Evolutionary conservation across 176 grass and related monocot species (phyloP).

Genomic region (Poa pratensis): DNA sequence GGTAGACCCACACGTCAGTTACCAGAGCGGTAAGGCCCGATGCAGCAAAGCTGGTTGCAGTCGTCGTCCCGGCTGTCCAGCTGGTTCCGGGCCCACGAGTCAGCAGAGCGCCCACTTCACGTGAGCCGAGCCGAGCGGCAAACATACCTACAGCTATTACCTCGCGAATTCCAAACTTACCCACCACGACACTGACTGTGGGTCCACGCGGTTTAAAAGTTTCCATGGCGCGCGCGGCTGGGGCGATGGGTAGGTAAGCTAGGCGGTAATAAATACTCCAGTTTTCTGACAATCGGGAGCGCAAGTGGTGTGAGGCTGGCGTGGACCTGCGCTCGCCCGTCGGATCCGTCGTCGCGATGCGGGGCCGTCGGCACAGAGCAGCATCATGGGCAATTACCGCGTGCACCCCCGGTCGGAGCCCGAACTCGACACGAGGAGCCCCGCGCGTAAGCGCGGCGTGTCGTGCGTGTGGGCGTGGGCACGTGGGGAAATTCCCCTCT

Average conservation of each 20-base stretch:
- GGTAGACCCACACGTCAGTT: neutral
- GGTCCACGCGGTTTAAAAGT: neutral
- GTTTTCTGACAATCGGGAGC: neutral
- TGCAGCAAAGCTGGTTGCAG: neutral
- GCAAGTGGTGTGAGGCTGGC: neutral
- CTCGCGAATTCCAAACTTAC: neutral
- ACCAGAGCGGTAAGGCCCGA: too few relatives aligned
- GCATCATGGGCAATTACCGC: neutral
- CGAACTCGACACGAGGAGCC: neutral
- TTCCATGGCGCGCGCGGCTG: neutral
- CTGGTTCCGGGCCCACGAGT: neutral
- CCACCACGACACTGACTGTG: neutral
- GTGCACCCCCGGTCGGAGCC: too few relatives aligned
- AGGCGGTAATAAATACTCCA: neutral
- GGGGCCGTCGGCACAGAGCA: slow-evolving; percentile 7
- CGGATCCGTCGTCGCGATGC: slow-evolving; percentile 16
- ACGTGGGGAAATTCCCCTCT: neutral
- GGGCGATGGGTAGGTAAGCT: neutral
- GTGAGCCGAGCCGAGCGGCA: neutral
- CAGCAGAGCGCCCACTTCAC: slow-evolving; percentile 4
- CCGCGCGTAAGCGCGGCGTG: neutral
- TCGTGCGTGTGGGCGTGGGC: neutral
- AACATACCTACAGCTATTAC: neutral
- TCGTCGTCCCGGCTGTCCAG: neutral
- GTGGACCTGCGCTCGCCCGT: neutral